Percentiles rank a stretch among this genome's conserved stretches.
Evolutionary conservation across 148 eudicot genomes (phyloP).

Genomic region (Rhododendron kiyosumense): DNA sequence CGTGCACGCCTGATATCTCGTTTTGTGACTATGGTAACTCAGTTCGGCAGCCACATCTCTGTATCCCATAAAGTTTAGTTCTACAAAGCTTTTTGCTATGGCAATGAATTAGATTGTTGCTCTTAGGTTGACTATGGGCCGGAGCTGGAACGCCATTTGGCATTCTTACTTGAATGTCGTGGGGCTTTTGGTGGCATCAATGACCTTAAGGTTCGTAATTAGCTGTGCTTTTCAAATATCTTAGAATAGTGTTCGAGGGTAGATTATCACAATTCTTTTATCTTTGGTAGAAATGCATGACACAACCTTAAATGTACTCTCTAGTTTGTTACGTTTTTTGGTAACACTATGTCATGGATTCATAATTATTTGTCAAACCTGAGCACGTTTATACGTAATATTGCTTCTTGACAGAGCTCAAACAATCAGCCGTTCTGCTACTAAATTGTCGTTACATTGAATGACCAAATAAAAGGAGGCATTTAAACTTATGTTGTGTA

Average conservation of each 20-base stretch:
- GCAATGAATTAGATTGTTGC: constrained; percentile 1
- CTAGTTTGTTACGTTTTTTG: neutral
- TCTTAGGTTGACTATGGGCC: constrained; percentile 63
- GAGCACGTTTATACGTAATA: neutral
- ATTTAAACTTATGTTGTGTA: neutral
- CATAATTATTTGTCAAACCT: neutral
- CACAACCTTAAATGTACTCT: neutral
- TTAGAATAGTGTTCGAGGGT: neutral
- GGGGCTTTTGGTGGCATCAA: constrained; percentile 55
- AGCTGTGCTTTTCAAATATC: neutral
- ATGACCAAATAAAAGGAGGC: neutral
- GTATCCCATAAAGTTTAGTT: neutral
- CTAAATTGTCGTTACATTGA: neutral
- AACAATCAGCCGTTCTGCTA: constrained; percentile 2
- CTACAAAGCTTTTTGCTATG: neutral
- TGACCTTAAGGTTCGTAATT: constrained; percentile 50
- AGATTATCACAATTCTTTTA: neutral
- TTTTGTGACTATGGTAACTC: constrained; percentile 57
- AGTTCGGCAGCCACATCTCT: neutral
- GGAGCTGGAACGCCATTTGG: constrained; percentile 47
- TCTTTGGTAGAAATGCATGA: neutral
- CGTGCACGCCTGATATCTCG: constrained; percentile 41
- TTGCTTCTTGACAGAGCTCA: neutral
- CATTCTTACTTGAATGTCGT: constrained; percentile 63
- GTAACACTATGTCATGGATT: neutral